phyloP scores from a whole-genome alignment of 495 filamentous ascomycete species.

The Astrothelium macrocarpum region DNA sequence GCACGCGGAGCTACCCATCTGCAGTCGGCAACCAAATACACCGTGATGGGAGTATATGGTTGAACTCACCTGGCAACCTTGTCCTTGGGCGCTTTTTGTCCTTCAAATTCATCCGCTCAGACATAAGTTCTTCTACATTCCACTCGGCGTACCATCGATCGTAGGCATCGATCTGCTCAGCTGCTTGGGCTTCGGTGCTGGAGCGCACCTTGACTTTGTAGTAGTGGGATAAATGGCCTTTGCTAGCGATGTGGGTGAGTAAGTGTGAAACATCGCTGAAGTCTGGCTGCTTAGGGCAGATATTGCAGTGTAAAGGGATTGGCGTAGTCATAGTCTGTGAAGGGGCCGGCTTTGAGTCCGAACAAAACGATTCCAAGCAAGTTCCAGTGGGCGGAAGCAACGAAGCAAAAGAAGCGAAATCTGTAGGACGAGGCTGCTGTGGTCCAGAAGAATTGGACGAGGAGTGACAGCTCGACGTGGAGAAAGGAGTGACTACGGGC shows the following conservation, averaged over 20 bases:
- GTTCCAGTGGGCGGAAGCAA: background rate
- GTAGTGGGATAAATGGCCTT: slow-evolving; percentile 66
- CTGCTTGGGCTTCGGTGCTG: slow-evolving; percentile 43
- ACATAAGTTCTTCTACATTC: slow-evolving; percentile 55
- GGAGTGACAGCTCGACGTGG: slow-evolving; percentile 7
- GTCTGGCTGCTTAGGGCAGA: slow-evolving; percentile 63
- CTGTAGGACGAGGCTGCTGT: background rate
- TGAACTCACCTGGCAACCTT: slow-evolving; percentile 16
- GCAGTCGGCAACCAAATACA: no score
- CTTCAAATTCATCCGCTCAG: slow-evolving; percentile 61
- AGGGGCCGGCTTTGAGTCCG: background rate
- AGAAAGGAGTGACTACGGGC: slow-evolving; percentile 4
- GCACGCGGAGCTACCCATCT: background rate
- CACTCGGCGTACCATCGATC: slow-evolving; percentile 60
- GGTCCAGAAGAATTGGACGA: slow-evolving; percentile 8
- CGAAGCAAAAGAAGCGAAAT: slow-evolving; percentile 19
- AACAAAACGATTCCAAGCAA: slow-evolving; percentile 8
- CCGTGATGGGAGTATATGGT: no score
- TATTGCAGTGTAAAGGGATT: slow-evolving; percentile 63
- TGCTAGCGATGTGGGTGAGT: slow-evolving; percentile 78
- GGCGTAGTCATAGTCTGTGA: background rate
- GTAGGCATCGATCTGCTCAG: slow-evolving; percentile 46
- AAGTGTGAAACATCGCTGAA: slow-evolving; percentile 87
- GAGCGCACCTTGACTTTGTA: slow-evolving; percentile 62
- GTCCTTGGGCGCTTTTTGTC: slow-evolving; percentile 43